Evolutionary conservation across 495 filamentous ascomycete species (phyloP), one percentile per base, ranked within the genome.

Genomic region (Penicillium canariense): DNA sequence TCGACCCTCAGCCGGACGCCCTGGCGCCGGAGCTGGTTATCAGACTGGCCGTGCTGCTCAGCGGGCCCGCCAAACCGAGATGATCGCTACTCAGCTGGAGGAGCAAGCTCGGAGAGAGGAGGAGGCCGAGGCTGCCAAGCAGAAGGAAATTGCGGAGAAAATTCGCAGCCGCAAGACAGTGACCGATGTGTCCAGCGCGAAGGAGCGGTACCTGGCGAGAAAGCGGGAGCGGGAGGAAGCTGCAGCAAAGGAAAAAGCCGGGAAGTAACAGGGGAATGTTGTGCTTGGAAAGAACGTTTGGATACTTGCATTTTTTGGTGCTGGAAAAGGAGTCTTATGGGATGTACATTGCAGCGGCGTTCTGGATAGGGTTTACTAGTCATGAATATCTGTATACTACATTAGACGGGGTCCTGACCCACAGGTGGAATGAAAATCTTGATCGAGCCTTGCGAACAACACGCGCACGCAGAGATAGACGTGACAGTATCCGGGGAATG

Each of bases 191-290:
- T 87, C 79, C 66, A 88, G 88, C 65, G 92, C 92, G 6, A 87
- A 84, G 68, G 92, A 96, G 77, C 78, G 92, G 55, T 97, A 91
- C 68, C 69, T 97, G 58, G 87, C 89, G 50, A 77, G 92, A 68
- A 96, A 96, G 76, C 81, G 75, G 56, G 88, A 89, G 57, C 83
- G 85, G n/a, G 89, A 88, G 57, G 83, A 86, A 60, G 84, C 71
- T 23, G 69, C 70, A 40, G 74, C 68, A 14, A 66, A 69, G 52
- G 61, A 54, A 38, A 62, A 68, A 43, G 51, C 57, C n/a, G 39
- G 28, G n/a, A 40, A 39, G 18, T 30, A 51, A 18, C 27, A 12
- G 10, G n/a, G 25, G 20, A 9, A 25, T 8, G 1, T 42, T 42
- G 22, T 25, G 4, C 15, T 35, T 22, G 30, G 46, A 48, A 14